A percentile compares a stretch with the other conserved stretches of the same genome.
Evolutionary conservation across 2,329 filamentous ascomycete species (phyloP).

Genomic region (Lasiodiplodia sp.): DNA sequence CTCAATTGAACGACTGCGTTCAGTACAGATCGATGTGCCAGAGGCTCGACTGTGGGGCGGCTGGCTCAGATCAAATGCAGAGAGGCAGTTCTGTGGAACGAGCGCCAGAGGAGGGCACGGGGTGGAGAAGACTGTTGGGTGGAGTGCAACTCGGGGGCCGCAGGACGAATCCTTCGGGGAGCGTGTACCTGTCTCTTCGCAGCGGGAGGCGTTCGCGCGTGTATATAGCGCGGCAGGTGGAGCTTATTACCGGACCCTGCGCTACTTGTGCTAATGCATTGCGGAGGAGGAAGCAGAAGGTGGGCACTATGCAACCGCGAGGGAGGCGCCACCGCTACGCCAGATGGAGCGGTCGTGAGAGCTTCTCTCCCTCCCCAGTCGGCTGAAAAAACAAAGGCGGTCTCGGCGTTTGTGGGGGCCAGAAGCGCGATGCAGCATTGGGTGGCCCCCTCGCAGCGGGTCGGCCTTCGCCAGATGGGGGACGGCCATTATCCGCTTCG

Average conservation of each 20-base stretch:
- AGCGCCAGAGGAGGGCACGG: neutral
- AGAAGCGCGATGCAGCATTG: neutral
- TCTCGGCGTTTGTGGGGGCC: neutral
- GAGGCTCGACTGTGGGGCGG: constrained; percentile 1
- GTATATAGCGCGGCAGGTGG: constrained; percentile 18
- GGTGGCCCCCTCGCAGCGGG: neutral
- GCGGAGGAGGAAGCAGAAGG: neutral
- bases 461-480: neutral
- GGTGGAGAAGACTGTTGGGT: neutral
- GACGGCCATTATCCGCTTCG: constrained; percentile 9
- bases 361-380: neutral
- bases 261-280: neutral
- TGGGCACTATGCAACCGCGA: neutral
- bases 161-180: constrained; percentile 13
- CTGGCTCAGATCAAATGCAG: neutral
- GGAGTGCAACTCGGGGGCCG: neutral
- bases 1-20: neutral
- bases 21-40: neutral
- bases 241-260: neutral
- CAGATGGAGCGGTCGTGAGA: neutral
- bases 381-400: neutral
- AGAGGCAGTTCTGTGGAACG: neutral
- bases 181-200: constrained; percentile 2
- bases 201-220: constrained; percentile 12
- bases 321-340: neutral